phyloP scores from a whole-genome alignment of 192 early-diverging fungal genomes.

The Mortierella claussenii region DNA sequence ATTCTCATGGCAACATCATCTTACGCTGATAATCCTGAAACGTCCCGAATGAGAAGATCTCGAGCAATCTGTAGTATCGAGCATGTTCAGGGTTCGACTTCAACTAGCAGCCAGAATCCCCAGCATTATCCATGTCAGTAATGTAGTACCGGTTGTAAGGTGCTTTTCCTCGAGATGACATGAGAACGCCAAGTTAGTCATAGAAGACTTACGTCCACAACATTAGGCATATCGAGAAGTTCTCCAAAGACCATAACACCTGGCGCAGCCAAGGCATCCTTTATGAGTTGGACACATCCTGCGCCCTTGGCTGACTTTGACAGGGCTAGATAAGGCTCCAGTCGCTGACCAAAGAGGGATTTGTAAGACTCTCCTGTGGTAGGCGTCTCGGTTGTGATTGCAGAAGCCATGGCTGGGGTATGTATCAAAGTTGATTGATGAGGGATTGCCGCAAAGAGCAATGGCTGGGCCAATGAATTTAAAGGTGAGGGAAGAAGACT shows the following conservation, averaged over 20 bases:
- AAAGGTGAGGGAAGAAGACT: too few relatives aligned
- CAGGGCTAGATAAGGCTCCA: constrained; percentile 79
- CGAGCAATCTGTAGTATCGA: constrained; percentile 66
- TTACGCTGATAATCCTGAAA: constrained; percentile 81
- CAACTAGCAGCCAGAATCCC: constrained; percentile 26
- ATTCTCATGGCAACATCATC: neutral
- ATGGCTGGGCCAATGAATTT: too few relatives aligned
- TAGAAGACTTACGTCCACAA: constrained; percentile 75
- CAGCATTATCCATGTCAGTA: too few relatives aligned
- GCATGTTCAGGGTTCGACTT: constrained; percentile 58
- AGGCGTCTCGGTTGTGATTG: constrained; percentile 9
- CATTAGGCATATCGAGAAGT: constrained; percentile 73
- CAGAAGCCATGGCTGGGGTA: constrained; percentile 4
- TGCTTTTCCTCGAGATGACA: too few relatives aligned
- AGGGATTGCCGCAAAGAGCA: too few relatives aligned
- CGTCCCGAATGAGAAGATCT: constrained; percentile 87
- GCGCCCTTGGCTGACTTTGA: constrained; percentile 83
- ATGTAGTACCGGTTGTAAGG: too few relatives aligned
- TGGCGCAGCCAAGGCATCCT: constrained; percentile 74
- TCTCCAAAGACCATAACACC: constrained; percentile 86
- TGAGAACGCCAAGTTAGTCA: too few relatives aligned
- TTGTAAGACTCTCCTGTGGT: constrained; percentile 43
- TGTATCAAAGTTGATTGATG: too few relatives aligned
- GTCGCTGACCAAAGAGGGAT: constrained; percentile 52
- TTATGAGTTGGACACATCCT: constrained; percentile 75